phyloP scores from a whole-genome alignment of 2,329 filamentous ascomycete species.

The Neofusicoccum sp. region DNA sequence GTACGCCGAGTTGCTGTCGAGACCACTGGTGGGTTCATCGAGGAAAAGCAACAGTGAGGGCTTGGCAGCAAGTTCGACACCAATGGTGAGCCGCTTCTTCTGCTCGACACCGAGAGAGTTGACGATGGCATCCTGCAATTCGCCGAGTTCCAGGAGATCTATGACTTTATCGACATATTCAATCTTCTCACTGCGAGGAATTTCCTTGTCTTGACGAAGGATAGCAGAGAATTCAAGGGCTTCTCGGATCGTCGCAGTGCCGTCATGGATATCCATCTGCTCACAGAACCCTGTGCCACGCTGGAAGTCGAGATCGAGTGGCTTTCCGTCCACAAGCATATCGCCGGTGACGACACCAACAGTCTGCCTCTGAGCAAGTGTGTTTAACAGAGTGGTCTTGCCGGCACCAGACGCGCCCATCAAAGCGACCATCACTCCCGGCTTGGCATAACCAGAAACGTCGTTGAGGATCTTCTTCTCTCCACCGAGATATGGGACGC shows the following conservation, averaged over 20 bases:
- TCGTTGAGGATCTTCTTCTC: constrained; percentile 63
- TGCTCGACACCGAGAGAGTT: constrained; percentile 85
- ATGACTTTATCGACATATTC: constrained; percentile 58
- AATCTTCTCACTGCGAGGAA: neutral
- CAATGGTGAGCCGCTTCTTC: constrained; percentile 76
- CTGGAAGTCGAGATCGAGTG: constrained; percentile 56
- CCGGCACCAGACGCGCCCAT: constrained; percentile 74
- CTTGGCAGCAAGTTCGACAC: constrained; percentile 75
- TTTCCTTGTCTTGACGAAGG: constrained; percentile 53
- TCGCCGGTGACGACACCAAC: constrained; percentile 54
- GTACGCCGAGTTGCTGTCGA: constrained; percentile 73
- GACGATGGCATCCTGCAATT: constrained; percentile 68
- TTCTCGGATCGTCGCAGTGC: constrained; percentile 75
- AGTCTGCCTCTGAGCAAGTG: constrained; percentile 64
- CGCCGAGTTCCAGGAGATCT: constrained; percentile 73
- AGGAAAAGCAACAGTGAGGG: constrained; percentile 79
- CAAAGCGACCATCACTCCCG: constrained; percentile 71
- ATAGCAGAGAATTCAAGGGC: constrained; percentile 76
- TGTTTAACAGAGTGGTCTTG: constrained; percentile 82
- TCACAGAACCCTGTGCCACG: constrained; percentile 75
- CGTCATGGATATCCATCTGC: constrained; percentile 82
- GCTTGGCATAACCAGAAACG: constrained; percentile 63
- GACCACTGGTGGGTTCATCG: constrained; percentile 79
- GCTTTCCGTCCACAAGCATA: constrained; percentile 64
- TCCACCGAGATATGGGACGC: constrained; percentile 65